Percentiles rank a stretch among this genome's conserved stretches.
Conservation (phyloP, 2,329 filamentous ascomycete genomes). For the Lojkania enalia region DNA sequence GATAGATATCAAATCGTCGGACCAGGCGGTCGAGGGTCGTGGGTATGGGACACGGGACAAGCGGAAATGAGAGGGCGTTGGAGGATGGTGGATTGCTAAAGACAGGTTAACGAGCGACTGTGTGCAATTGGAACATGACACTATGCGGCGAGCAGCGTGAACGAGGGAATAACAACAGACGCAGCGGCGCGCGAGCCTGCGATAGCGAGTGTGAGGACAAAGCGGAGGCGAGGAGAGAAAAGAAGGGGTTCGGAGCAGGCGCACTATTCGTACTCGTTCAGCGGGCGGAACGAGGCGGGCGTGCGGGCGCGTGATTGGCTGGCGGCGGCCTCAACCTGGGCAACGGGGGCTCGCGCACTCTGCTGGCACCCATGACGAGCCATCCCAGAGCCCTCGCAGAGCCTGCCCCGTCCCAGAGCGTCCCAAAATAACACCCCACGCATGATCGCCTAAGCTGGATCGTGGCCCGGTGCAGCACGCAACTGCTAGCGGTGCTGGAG, state of each 20-base stretch:
- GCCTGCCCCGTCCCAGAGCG: constrained; percentile 1
- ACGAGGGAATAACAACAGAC: constrained; percentile 1
- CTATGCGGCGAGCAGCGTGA: constrained; percentile 7
- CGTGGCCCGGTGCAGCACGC: neutral
- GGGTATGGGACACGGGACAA: constrained; percentile 7
- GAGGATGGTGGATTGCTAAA: neutral
- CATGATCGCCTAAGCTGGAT: constrained; percentile 12
- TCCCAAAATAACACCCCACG: constrained; percentile 27
- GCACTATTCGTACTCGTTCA: constrained; percentile 8
- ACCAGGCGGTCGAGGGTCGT: constrained; percentile 1
- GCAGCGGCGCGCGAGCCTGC: neutral
- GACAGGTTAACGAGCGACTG: constrained; percentile 16
- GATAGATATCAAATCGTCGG: neutral
- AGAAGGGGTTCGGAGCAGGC: constrained; percentile 9
- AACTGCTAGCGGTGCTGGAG: neutral
- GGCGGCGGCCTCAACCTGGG: too few species aligned
- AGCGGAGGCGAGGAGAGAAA: constrained; percentile 11
- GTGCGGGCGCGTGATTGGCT: constrained; percentile 14
- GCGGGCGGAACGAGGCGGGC: constrained; percentile 10
- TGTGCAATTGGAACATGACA: constrained; percentile 13
- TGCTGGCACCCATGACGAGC: constrained; percentile 16
- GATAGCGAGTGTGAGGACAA: constrained; percentile 4
- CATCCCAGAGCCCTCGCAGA: neutral
- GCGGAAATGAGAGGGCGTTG: constrained; percentile 5
- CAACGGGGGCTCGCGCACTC: too few species aligned